Conservation (phyloP, 495 filamentous ascomycete species). For the Hypoxylon fuscum region DNA sequence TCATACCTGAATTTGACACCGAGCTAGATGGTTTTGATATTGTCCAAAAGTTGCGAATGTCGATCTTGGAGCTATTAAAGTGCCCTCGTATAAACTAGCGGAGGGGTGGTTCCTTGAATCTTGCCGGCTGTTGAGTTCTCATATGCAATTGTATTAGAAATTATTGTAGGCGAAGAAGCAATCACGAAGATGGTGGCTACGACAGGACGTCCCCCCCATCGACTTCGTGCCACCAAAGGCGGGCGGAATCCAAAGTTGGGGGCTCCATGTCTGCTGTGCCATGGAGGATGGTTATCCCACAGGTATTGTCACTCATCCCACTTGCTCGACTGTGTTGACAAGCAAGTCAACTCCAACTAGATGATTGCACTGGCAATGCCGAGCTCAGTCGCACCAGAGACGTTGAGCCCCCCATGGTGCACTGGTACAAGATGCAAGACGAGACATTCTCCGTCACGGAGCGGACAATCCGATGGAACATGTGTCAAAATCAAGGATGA, state of each 20-base stretch:
- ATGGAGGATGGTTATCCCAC: slow-evolving; percentile 53
- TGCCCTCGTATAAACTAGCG: slow-evolving; percentile 31
- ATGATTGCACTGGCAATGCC: slow-evolving; percentile 1
- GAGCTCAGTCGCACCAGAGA: background rate
- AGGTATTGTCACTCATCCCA: slow-evolving; percentile 23
- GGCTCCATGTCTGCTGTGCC: slow-evolving; percentile 52
- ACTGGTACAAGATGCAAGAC: slow-evolving; percentile 64
- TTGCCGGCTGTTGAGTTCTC: slow-evolving; percentile 5
- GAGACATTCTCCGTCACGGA: slow-evolving; percentile 64
- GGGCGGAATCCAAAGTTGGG: slow-evolving; percentile 50
- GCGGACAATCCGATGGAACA: slow-evolving; percentile 50
- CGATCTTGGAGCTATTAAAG: slow-evolving; percentile 28
- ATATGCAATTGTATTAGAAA: slow-evolving; percentile 7
- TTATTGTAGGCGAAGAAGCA: slow-evolving; percentile 13
- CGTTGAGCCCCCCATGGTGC: slow-evolving; percentile 27
- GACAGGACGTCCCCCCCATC: slow-evolving; percentile 37
- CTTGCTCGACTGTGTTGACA: slow-evolving; percentile 12
- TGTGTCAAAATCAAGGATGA: slow-evolving; percentile 58
- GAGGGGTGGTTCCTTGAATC: slow-evolving; percentile 31
- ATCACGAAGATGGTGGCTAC: slow-evolving; percentile 16
- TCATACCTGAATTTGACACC: slow-evolving; percentile 13
- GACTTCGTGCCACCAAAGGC: slow-evolving; percentile 49
- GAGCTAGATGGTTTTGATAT: slow-evolving; percentile 13
- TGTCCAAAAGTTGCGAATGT: slow-evolving; percentile 13
- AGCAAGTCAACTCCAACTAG: slow-evolving; percentile 6